These are phyloP conservation scores for Mangifera indica DNA, from an alignment of 345 rosid species.

Conservation along the genomic window DNA sequence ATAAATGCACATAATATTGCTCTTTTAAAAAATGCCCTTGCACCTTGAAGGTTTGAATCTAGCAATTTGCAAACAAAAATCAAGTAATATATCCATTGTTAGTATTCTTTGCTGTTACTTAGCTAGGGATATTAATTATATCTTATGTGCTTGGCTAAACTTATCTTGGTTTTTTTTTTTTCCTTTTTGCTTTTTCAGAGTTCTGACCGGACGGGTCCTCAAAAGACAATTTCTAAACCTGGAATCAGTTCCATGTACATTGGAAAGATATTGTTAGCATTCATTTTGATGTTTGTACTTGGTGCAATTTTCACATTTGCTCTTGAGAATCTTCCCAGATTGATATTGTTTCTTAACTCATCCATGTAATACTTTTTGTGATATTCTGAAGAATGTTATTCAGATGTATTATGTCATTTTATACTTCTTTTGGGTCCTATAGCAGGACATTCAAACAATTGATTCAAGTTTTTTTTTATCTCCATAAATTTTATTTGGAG, in stretches of 20 bases:
- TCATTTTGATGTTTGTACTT: conserved; percentile 59
- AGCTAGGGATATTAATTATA: background rate
- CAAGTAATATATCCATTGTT: background rate
- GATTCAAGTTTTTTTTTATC: background rate
- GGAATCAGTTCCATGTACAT: conserved; percentile 36
- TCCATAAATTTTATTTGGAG: too few relatives aligned
- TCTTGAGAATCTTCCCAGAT: conserved; percentile 75
- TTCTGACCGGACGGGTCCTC: conserved; percentile 18
- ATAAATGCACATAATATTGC: too few relatives aligned
- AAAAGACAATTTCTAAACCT: conserved; percentile 14
- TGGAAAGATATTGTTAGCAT: conserved; percentile 60
- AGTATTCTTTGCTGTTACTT: background rate
- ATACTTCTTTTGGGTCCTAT: background rate
- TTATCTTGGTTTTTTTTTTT: background rate
- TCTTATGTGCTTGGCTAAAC: conserved; percentile 1
- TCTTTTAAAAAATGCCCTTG: background rate
- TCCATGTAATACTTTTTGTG: conserved; percentile 24
- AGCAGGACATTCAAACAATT: background rate
- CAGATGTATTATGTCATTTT: background rate
- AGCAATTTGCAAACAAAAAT: background rate
- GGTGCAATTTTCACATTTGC: conserved; percentile 65
- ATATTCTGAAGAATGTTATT: background rate
- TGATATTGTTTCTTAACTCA: conserved; percentile 50
- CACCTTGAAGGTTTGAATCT: background rate
- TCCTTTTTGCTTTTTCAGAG: conserved; percentile 34